These are phyloP conservation scores for Moesziomyces sp. DNA, from an alignment of 1,284 basidiomycete species.

Conservation along the genomic window DNA sequence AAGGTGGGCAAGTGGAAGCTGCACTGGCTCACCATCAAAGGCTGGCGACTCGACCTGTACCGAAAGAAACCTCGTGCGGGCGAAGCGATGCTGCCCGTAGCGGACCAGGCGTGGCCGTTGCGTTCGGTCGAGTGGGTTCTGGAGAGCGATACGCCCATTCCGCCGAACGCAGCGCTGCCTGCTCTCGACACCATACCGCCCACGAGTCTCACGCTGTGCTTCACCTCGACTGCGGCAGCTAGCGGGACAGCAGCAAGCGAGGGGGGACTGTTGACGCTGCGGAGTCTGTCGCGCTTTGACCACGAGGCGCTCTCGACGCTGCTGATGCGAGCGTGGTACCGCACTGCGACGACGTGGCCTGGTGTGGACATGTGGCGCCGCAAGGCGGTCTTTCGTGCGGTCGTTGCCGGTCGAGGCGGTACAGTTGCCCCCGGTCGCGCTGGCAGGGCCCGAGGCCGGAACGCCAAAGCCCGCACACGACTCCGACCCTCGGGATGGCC, in stretches of 20 bases:
- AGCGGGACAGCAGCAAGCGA: not conserved
- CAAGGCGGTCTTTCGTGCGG: conserved; percentile 41
- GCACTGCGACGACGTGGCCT: not conserved
- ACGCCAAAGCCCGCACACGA: conserved; percentile 40
- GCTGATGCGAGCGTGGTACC: conserved; percentile 38
- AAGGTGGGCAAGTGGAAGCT: conserved; percentile 56
- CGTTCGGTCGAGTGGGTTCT: conserved; percentile 31
- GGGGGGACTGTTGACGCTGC: conserved; percentile 25
- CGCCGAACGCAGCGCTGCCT: conserved; percentile 27
- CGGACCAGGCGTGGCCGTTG: conserved; percentile 33
- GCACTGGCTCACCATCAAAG: conserved; percentile 50
- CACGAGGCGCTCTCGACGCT: conserved; percentile 38
- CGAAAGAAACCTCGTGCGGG: conserved; percentile 40
- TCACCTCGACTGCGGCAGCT: conserved; percentile 10
- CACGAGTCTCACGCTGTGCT: conserved; percentile 20
- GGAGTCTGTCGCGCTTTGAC: conserved; percentile 47
- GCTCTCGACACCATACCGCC: conserved; percentile 28
- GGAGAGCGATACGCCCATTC: conserved; percentile 17
- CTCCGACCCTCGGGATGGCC: conserved; percentile 45
- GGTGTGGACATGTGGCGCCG: conserved; percentile 44
- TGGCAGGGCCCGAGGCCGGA: conserved; percentile 27
- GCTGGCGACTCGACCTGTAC: conserved; percentile 46
- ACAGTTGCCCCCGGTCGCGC: conserved; percentile 41
- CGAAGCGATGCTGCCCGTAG: conserved; percentile 18
- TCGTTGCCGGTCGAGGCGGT: conserved; percentile 55